Evolutionary conservation across 2,329 filamentous ascomycete species (phyloP), one percentile per base, ranked within the genome.

Genomic region (Ilyonectria robusta): DNA sequence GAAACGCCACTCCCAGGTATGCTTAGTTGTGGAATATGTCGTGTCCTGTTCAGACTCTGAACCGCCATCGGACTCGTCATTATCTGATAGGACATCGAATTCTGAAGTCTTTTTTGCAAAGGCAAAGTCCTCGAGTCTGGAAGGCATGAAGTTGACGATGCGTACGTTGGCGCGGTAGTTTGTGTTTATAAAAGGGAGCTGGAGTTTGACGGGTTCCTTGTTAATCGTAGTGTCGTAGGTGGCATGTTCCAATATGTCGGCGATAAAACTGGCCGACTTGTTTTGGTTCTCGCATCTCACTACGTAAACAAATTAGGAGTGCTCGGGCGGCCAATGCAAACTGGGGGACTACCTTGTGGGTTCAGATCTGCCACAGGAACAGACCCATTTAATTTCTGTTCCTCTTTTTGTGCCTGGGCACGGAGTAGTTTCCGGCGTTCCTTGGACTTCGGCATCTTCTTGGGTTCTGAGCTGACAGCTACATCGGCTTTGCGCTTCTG

Each of bases 1-100:
- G 79, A 98, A 98, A 15, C 88, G 87, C 95, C 95, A 98, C 78
- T 96, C 90, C 93, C 94, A 97, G 8, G 78, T 75, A 13, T 64
- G 65, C 26, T 71, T 77, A 10, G 31, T 44, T 6, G 77, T 50
- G n/a, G 74, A 77, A 29, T 75, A 66, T 13, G 76, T 62, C 4
- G 64, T 75, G 51, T 66, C 70, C 15, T 58, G 44, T 6, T 78
- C 75, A 21, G 76, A 73, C 17, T 78, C 78, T 6, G 71, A 67
- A 5, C 65, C 72, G 1, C 70, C 73, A 8, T 78, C 78, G 1
- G 54, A 54, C 9, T 66, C 76, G 51, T 70, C 80, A 6, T 80
- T 77, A 29, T 84, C 85, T 0, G 85, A 87, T 13, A 92, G 80
- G 0, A 81, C 71, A 40, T 88, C 86, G 56, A 81, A 86, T 31